Base-by-base conservation (phyloP, 2,329 filamentous ascomycete genomes). In the Cordyceps tenuipes region DNA sequence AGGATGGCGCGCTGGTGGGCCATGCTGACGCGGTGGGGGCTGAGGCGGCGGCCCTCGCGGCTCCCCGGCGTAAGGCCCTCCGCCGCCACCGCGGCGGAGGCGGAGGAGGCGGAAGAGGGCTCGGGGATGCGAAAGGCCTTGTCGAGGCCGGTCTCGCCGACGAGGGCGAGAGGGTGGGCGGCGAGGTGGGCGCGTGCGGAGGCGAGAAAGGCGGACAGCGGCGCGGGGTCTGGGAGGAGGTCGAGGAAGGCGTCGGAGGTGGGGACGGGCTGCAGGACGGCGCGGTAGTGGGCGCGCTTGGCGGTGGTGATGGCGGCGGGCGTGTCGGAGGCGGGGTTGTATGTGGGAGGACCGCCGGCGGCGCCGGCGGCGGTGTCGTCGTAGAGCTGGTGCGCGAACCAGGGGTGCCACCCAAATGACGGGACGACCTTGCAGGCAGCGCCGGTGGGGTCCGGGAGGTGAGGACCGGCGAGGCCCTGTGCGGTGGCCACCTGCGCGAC, bases 321-420 rank as follows among this genome's bases (percentile, higher is more conserved):
- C 53, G 68, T 36, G 17, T 52, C 57, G 57, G 67, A 60, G 64
- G 70, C 19, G 2, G 13, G 49, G 5, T 63, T 69, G 61, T 75
- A 79, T 0, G 75, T 77, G 36, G 71, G 68, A 51, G 67, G 66
- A 34, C 69, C 34, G 6, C 6, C 26, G 6, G 3, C 26, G 3
- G 26, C 26, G 26, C 3, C 3, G 26, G 26, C 3, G 43, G 68
- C 69, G 21, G 69, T 71, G 70, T 90, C 84, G 67, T 86, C 81
- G 68, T 85, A 90, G 66, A 94, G 79, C 64, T 90, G 85, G 70
- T 93, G 79, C 1, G 89, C 88, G 71, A 92, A 93, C 90, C 90
- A 94, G 1, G 90, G 90, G 69, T 94, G 90, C 88, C 89, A 92
- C 21, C 90, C 90, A 72, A 92, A 93, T n/a, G 85, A 84, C 0